Conservation (phyloP, 202 grass and related monocot genomes). For the Zizania palustris region DNA sequence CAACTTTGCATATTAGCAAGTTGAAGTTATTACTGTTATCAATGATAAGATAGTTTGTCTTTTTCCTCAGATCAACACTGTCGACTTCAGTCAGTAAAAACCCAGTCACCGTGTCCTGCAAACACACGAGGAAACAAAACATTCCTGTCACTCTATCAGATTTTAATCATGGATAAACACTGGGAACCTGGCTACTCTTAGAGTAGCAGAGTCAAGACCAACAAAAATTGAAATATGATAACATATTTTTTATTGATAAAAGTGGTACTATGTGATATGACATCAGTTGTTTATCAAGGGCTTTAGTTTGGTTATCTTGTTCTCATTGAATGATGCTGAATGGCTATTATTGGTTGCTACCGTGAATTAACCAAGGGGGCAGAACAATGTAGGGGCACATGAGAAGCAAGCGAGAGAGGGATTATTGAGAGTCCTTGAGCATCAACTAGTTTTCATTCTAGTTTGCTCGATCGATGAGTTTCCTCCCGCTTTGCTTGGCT, state of each 20-base stretch:
- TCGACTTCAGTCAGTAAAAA: constrained; percentile 93
- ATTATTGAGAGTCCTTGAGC: background rate
- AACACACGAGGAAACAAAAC: background rate
- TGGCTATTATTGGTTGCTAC: background rate
- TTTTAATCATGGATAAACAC: background rate
- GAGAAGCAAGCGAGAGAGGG: constrained; percentile 11
- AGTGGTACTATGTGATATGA: background rate
- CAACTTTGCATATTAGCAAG: constrained; percentile 21
- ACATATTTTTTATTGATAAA: background rate
- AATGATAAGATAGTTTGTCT: constrained; percentile 92
- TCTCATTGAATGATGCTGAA: background rate
- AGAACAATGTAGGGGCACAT: background rate
- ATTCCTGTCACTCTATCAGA: background rate
- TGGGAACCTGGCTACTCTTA: background rate
- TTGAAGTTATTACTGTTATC: constrained; percentile 77
- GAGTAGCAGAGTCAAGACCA: background rate
- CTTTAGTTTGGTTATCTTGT: background rate
- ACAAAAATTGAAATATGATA: background rate
- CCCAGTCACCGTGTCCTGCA: constrained; percentile 82
- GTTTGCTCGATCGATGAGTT: too few relatives aligned
- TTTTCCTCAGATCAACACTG: constrained; percentile 85
- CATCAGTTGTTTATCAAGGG: background rate
- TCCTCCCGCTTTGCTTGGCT: too few relatives aligned
- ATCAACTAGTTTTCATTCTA: background rate
- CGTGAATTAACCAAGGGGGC: background rate